Percentiles rank a stretch among this genome's conserved stretches.
Conservation (phyloP, 2,329 filamentous ascomycete genomes). For the Sporothrix schenckii region DNA sequence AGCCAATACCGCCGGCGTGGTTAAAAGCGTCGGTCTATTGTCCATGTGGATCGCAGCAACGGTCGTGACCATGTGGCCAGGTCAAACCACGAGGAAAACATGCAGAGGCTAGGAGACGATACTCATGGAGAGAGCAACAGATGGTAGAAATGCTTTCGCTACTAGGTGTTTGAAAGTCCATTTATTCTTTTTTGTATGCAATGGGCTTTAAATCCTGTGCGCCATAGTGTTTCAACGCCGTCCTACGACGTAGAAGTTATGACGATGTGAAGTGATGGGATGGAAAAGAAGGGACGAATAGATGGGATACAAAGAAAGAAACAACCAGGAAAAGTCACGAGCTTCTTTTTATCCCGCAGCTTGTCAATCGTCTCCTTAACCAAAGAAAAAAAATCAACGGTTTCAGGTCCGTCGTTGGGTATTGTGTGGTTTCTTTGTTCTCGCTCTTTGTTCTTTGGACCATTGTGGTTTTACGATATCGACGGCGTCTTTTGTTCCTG, state of each 20-base stretch:
- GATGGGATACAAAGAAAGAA: too few species aligned
- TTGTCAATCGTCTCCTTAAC: not conserved
- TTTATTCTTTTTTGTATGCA: too few species aligned
- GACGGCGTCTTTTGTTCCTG: not conserved
- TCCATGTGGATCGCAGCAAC: not conserved
- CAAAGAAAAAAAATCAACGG: not conserved
- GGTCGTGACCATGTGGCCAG: too few species aligned
- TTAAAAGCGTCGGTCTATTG: not conserved
- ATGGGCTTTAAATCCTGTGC: too few species aligned
- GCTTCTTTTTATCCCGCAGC: not conserved
- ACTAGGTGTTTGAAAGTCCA: too few species aligned
- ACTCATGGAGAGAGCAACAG: too few species aligned
- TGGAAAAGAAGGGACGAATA: not conserved
- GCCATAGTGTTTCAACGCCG: too few species aligned
- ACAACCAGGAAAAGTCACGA: too few species aligned
- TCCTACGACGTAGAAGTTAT: too few species aligned
- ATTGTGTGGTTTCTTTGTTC: conserved; percentile 1
- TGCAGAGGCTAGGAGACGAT: too few species aligned
- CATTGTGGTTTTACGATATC: not conserved
- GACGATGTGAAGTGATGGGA: too few species aligned
- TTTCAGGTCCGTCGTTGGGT: not conserved
- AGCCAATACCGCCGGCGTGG: conserved; percentile 8
- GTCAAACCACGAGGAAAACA: not conserved
- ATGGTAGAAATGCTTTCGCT: too few species aligned
- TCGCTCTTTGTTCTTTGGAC: not conserved